Evolutionary conservation across 2,329 filamentous ascomycete genomes (phyloP).

Genomic region (Hymenoscyphus salicellus): DNA sequence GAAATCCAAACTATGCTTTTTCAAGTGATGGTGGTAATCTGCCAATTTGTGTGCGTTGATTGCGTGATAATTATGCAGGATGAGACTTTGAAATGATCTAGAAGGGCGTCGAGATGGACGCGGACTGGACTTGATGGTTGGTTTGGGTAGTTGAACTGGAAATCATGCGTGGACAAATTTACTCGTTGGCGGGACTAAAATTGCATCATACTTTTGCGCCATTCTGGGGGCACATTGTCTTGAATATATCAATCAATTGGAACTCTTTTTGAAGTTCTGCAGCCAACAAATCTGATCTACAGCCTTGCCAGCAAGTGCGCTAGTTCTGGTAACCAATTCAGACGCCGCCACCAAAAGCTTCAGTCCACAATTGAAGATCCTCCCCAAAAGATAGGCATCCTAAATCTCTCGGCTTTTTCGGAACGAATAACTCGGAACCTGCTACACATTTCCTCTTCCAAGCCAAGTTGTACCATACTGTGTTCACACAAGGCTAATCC

Average conservation of each 20-base stretch:
- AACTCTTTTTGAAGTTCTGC: too few species aligned
- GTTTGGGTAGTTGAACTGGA: not conserved
- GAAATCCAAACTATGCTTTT: constrained; percentile 12
- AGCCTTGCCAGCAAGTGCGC: not conserved
- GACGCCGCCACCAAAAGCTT: too few species aligned
- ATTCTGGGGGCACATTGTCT: too few species aligned
- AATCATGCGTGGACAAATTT: not conserved
- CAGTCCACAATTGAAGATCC: not conserved
- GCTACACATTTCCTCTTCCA: not conserved
- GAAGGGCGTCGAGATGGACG: not conserved
- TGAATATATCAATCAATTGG: too few species aligned
- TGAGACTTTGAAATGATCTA: constrained; percentile 3
- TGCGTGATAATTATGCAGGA: constrained; percentile 3
- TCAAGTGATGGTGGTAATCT: constrained; percentile 1
- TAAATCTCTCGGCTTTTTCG: not conserved
- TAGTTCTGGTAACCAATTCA: not conserved
- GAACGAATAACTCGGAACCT: not conserved
- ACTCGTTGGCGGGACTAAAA: too few species aligned
- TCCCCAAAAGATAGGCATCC: not conserved
- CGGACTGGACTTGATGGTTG: not conserved
- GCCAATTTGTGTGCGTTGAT: not conserved
- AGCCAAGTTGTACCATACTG: constrained; percentile 6
- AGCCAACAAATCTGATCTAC: not conserved
- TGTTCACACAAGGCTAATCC: constrained; percentile 6
- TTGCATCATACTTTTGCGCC: too few species aligned